phyloP scores from a whole-genome alignment of 2,329 filamentous ascomycete genomes.

The Verticillium longisporum region DNA sequence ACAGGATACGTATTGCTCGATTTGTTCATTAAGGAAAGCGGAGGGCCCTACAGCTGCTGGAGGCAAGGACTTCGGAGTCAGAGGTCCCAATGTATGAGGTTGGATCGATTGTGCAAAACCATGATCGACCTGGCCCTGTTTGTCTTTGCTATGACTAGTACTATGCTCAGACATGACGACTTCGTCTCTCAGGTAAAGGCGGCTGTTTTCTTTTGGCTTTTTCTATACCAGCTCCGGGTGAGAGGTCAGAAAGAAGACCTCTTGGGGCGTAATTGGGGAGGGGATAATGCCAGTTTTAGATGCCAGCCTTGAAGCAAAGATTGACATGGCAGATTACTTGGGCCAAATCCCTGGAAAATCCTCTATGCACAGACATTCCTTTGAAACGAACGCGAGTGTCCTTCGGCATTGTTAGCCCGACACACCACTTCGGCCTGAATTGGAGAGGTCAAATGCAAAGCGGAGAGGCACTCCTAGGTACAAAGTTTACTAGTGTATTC shows the following conservation, averaged over 20 bases:
- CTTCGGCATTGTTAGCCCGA: background rate
- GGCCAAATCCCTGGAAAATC: no score
- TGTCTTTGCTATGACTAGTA: background rate
- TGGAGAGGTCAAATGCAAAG: background rate
- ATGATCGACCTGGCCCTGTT: background rate
- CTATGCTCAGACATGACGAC: background rate
- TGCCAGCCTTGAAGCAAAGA: no score
- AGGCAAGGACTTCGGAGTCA: slow-evolving; percentile 3
- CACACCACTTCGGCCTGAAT: background rate
- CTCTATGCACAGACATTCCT: background rate
- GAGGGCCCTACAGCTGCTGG: slow-evolving; percentile 1
- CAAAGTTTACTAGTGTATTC: background rate
- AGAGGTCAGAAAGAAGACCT: no score
- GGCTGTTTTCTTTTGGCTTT: no score
- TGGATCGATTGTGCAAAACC: background rate
- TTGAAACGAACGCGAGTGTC: background rate
- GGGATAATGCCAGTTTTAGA: no score
- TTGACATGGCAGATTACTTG: background rate
- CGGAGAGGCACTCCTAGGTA: background rate
- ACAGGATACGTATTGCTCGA: background rate
- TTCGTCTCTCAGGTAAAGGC: background rate
- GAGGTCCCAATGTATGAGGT: background rate
- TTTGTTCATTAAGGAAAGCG: background rate
- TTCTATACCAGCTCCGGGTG: background rate
- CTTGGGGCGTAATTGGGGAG: no score